Evolutionary conservation across 2,329 filamentous ascomycete genomes (phyloP), one percentile per base, ranked within the genome.

Genomic region (Colletotrichum tamarilloi): DNA sequence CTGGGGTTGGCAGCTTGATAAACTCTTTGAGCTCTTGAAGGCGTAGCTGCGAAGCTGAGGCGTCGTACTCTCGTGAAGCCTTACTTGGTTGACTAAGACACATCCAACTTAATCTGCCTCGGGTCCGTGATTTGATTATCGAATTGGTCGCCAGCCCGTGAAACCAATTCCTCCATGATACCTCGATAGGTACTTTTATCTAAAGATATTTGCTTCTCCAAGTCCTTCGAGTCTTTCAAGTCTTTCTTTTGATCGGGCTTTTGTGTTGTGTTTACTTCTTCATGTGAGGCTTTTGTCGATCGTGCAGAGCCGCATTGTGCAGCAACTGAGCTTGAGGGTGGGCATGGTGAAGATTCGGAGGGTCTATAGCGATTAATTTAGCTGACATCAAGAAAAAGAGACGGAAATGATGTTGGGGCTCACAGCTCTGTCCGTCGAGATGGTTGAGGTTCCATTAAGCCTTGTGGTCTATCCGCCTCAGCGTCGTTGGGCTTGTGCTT

Each of bases 241-340:
- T 42, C 42, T 4, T 49, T 11, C 42, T 7, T 11, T 22, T 1
- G 7, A 9, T 11, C 42, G 8, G 8, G 5, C 5, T 19, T 8
- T 0, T 4, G 4, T 4, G 42, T n/a, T 9, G 1, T 4, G 1
- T 4, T 49, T 4, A 1, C 2, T 1, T 49, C 42, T 22, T 22
- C 19, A n/a, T n/a, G 42, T 19, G 42, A 22, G 19, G 42, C 42
- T 49, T 49, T n/a, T 0, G 3, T 49, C 42, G 42, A 49, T 49
- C 1, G 42, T 3, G 42, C n/a, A 3, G 42, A 49, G 12, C 42
- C 42, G 8, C 42, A n/a, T 22, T n/a, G 8, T 22, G 42, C 42
- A 4, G 19, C 42, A 49, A 49, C 42, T n/a, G 42, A 9, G 19
- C 42, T 49, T 49, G 42, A 49, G 4, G 42, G 8, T 9, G 2